A percentile compares a stretch with the other conserved stretches of the same genome.
phyloP scores from a whole-genome alignment of 1,139 yeast genomes.

The Debaryomyces subglobosus region DNA sequence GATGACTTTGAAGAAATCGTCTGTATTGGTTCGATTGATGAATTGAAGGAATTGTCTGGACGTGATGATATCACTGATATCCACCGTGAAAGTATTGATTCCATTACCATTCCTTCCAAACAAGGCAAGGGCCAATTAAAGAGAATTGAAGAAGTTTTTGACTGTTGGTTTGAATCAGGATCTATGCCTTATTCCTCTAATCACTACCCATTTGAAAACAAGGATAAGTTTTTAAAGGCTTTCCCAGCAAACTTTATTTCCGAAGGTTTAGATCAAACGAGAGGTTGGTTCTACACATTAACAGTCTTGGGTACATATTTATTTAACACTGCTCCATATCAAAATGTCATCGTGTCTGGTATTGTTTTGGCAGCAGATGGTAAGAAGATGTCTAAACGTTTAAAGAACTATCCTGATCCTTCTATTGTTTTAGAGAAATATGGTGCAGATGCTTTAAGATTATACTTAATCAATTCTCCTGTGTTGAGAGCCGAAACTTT shows the following conservation, averaged over 20 bases:
- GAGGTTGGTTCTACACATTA: constrained; percentile 99
- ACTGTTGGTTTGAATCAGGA: constrained; percentile 99
- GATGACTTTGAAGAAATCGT: constrained; percentile 92
- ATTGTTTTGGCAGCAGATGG: constrained; percentile 97
- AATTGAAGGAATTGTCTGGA: constrained; percentile 84
- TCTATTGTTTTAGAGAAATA: constrained; percentile 74
- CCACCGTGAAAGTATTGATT: constrained; percentile 92
- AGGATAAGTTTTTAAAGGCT: constrained; percentile 70
- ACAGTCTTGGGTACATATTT: constrained; percentile 95
- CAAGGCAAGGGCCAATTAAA: constrained; percentile 83
- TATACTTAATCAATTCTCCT: constrained; percentile 95
- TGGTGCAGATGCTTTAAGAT: constrained; percentile 97
- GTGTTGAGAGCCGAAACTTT: constrained; percentile 95
- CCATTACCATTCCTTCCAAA: constrained; percentile 91
- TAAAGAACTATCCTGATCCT: constrained; percentile 98
- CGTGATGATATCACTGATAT: constrained; percentile 78
- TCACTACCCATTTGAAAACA: constrained; percentile 93
- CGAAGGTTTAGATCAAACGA: constrained; percentile 98
- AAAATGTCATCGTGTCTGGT: constrained; percentile 95
- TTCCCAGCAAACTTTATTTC: constrained; percentile 98
- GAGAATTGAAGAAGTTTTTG: constrained; percentile 97
- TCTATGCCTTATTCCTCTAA: constrained; percentile 98
- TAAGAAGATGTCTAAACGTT: constrained; percentile 97
- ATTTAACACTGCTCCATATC: constrained; percentile 89
- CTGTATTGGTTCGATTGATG: constrained; percentile 89